These are phyloP conservation scores for Quercus dentata DNA, from an alignment of 306 rosid genomes.

Conservation along the genomic window DNA sequence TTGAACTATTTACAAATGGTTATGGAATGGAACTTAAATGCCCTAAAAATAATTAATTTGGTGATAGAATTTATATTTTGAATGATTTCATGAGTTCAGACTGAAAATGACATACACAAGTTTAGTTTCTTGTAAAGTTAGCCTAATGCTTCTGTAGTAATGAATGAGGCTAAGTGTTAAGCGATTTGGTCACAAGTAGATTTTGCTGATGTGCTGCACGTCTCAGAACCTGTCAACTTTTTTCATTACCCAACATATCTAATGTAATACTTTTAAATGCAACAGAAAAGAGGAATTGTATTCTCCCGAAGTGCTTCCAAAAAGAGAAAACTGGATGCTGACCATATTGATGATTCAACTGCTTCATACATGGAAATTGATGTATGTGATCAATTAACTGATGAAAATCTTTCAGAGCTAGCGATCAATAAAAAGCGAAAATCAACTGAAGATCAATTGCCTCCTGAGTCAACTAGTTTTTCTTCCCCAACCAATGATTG, in stretches of 20 bases:
- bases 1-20: no score
- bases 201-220: slow-evolving; percentile 1
- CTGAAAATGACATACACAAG: not conserved
- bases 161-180: not conserved
- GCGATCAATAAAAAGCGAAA: slow-evolving; percentile 24
- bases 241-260: slow-evolving; percentile 8
- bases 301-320: slow-evolving; percentile 37
- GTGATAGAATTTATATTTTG: not conserved
- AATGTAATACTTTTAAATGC: slow-evolving; percentile 9
- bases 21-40: not conserved
- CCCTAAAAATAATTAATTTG: not conserved
- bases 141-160: not conserved
- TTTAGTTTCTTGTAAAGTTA: not conserved
- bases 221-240: not conserved
- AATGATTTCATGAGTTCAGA: not conserved
- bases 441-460: slow-evolving; percentile 21
- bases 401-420: slow-evolving; percentile 17
- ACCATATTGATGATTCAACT: slow-evolving; percentile 18
- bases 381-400: slow-evolving; percentile 4
- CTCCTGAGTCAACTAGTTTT: slow-evolving; percentile 13
- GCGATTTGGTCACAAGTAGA: not conserved
- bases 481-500: slow-evolving; percentile 10
- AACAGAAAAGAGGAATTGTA: slow-evolving; percentile 65
- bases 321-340: slow-evolving; percentile 53
- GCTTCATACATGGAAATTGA: slow-evolving; percentile 15